Conservation (phyloP, 1,139 yeast genomes). For the Scheffersomyces segobiensis region DNA sequence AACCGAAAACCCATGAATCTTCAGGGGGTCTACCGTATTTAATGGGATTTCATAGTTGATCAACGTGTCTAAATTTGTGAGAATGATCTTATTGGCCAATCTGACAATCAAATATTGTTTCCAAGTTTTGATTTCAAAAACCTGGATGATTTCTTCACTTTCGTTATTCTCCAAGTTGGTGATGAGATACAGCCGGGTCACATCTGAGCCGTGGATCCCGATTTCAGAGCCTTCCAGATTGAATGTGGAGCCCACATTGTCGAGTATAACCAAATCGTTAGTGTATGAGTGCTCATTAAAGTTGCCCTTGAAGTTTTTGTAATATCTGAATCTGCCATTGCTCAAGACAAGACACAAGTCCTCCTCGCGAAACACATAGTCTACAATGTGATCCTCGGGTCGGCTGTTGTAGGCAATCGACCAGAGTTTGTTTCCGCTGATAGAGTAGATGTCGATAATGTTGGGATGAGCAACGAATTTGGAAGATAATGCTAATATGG, state of each 20-base stretch:
- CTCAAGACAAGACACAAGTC: slow-evolving; percentile 61
- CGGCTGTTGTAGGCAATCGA: slow-evolving; percentile 52
- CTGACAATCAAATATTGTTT: slow-evolving; percentile 32
- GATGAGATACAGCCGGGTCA: slow-evolving; percentile 16
- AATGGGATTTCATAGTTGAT: slow-evolving; percentile 30
- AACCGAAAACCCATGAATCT: slow-evolving; percentile 16
- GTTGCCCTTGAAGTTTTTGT: slow-evolving; percentile 68
- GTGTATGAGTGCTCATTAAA: slow-evolving; percentile 51
- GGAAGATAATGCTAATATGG: slow-evolving; percentile 40
- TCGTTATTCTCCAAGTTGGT: slow-evolving; percentile 37
- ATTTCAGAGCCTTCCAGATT: slow-evolving; percentile 26
- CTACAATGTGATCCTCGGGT: slow-evolving; percentile 54
- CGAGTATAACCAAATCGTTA: slow-evolving; percentile 36
- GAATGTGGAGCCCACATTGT: slow-evolving; percentile 36
- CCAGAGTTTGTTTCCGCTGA: slow-evolving; percentile 52
- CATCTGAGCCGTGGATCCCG: not conserved
- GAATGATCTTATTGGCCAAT: slow-evolving; percentile 26
- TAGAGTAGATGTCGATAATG: slow-evolving; percentile 50
- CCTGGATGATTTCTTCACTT: slow-evolving; percentile 30
- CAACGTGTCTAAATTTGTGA: slow-evolving; percentile 27
- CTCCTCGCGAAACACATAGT: slow-evolving; percentile 60
- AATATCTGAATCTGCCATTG: slow-evolving; percentile 59
- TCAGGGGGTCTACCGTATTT: slow-evolving; percentile 14
- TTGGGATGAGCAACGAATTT: slow-evolving; percentile 33
- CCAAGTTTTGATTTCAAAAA: slow-evolving; percentile 25